Percentiles rank a stretch among this genome's conserved stretches.
phyloP scores from a whole-genome alignment of 2,329 filamentous ascomycete genomes.

The Exserohilum turcica region DNA sequence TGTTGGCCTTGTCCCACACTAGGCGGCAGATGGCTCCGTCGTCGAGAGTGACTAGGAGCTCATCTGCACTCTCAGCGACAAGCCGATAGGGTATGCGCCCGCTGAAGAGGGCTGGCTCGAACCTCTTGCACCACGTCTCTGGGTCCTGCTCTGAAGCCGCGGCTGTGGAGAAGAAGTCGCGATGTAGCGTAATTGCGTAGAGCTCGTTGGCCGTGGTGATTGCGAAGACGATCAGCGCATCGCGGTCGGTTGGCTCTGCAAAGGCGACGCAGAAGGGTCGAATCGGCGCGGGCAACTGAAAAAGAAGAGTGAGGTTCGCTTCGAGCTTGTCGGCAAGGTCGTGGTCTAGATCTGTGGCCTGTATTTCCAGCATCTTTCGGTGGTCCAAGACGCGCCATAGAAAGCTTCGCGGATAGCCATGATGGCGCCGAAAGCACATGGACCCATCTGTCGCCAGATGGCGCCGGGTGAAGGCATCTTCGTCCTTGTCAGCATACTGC shows the following conservation, averaged over 20 bases:
- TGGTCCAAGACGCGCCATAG: conserved; percentile 89
- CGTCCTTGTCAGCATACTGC: conserved; percentile 61
- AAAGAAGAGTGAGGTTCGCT: conserved; percentile 74
- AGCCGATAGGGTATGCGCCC: conserved; percentile 83
- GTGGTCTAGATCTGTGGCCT: conserved; percentile 79
- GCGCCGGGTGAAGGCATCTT: conserved; percentile 72
- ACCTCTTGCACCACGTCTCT: conserved; percentile 77
- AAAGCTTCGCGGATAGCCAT: conserved; percentile 79
- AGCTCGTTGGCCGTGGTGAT: conserved; percentile 79
- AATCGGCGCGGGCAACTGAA: conserved; percentile 76
- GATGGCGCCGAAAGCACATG: conserved; percentile 80
- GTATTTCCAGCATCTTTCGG: conserved; percentile 78
- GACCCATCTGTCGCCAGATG: conserved; percentile 76
- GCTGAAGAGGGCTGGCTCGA: conserved; percentile 71
- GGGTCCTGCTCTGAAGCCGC: conserved; percentile 73
- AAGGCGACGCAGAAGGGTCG: conserved; percentile 80
- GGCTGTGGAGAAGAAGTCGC: conserved; percentile 77
- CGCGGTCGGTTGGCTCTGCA: conserved; percentile 76
- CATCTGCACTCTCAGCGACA: conserved; percentile 72
- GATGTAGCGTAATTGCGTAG: conserved; percentile 80
- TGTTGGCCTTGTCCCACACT: conserved; percentile 37
- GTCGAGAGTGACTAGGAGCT: conserved; percentile 79
- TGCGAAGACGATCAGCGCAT: conserved; percentile 78
- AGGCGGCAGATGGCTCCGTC: conserved; percentile 78
- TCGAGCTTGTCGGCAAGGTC: conserved; percentile 66